Percentiles rank a stretch among this genome's conserved stretches.
Evolutionary conservation across 441 rosid genomes (phyloP).

Genomic region (Capsella rubella): DNA sequence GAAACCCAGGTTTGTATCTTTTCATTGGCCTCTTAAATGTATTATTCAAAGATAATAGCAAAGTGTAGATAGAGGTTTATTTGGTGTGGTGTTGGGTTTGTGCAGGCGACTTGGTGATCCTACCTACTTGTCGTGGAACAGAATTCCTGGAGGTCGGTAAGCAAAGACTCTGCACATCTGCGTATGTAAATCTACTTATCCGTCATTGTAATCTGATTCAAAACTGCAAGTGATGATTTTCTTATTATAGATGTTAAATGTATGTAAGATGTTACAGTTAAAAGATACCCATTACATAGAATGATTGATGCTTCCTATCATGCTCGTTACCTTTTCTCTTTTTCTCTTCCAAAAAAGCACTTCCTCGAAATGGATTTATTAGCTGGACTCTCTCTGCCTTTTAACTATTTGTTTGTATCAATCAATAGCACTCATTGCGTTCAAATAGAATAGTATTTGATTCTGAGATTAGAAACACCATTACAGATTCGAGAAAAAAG

Average conservation of each 20-base stretch:
- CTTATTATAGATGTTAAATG: slow-evolving; percentile 18
- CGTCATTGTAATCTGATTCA: slow-evolving; percentile 25
- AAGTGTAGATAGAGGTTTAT: slow-evolving; percentile 1
- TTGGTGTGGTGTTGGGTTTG: slow-evolving; percentile 16
- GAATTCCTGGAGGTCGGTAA: slow-evolving; percentile 72
- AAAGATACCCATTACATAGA: slow-evolving; percentile 25
- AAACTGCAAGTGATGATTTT: slow-evolving; percentile 28
- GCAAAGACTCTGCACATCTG: slow-evolving; percentile 22
- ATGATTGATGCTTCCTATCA: slow-evolving; percentile 28
- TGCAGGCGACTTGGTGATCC: slow-evolving; percentile 96
- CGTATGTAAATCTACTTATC: slow-evolving; percentile 34
- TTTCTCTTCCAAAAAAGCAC: slow-evolving; percentile 17
- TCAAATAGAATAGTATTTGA: slow-evolving; percentile 43
- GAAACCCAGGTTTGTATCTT: slow-evolving; percentile 73
- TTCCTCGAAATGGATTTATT: slow-evolving; percentile 24
- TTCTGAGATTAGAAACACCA: slow-evolving; percentile 34
- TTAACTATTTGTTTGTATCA: slow-evolving; percentile 28
- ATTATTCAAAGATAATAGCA: not conserved
- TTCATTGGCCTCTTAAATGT: not conserved
- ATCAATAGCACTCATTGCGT: slow-evolving; percentile 23
- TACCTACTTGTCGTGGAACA: slow-evolving; percentile 91
- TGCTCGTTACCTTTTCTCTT: slow-evolving; percentile 13
- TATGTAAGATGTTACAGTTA: slow-evolving; percentile 32
- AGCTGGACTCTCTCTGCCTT: slow-evolving; percentile 34
- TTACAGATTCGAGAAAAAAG: slow-evolving; percentile 41